phyloP scores from a whole-genome alignment of 768 basidiomycete species.

The Boletus barrowsii region DNA sequence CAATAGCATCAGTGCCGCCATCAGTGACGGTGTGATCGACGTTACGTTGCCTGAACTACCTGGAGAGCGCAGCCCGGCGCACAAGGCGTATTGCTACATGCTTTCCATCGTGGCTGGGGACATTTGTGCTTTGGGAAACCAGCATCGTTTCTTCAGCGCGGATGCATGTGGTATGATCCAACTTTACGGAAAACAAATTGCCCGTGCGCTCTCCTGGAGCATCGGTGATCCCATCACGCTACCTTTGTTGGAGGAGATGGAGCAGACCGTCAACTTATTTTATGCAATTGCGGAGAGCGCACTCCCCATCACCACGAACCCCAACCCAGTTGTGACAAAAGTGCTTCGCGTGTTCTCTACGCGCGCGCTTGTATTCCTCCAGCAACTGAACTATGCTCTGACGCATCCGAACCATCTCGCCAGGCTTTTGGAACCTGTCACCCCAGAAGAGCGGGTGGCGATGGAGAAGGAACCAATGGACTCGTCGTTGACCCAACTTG shows the following conservation, averaged over 20 bases:
- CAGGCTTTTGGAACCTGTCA: constrained; percentile 75
- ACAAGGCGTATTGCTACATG: constrained; percentile 82
- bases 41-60: constrained; percentile 66
- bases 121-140: constrained; percentile 56
- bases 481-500: constrained; percentile 37
- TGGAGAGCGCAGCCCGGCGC: constrained; percentile 74
- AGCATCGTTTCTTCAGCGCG: constrained; percentile 75
- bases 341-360: constrained; percentile 68
- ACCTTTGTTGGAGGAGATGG: constrained; percentile 78
- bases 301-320: constrained; percentile 14
- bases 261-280: constrained; percentile 76
- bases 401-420: constrained; percentile 89
- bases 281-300: constrained; percentile 61
- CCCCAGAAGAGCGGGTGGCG: constrained; percentile 64
- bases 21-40: constrained; percentile 72
- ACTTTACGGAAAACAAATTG: constrained; percentile 78
- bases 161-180: constrained; percentile 87
- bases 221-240: constrained; percentile 74
- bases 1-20: constrained; percentile 72
- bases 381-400: constrained; percentile 86
- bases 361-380: constrained; percentile 70
- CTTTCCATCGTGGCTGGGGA: constrained; percentile 75
- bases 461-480: constrained; percentile 58
- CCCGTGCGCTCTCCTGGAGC: constrained; percentile 76
- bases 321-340: constrained; percentile 50